Base-by-base conservation (phyloP, 768 basidiomycete species). In the Podaxis sp. region DNA sequence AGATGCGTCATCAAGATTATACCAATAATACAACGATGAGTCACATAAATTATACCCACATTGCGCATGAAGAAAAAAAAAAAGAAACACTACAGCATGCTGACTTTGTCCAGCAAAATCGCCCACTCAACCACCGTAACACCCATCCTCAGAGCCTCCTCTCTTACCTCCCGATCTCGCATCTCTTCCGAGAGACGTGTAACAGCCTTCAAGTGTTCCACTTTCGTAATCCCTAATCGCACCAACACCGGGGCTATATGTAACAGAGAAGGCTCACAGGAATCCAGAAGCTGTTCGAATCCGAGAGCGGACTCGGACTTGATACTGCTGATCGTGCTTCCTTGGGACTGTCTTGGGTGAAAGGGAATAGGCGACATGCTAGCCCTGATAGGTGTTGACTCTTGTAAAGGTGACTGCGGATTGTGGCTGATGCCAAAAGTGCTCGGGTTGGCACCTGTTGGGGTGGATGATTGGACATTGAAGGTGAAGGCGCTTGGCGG, bases 51-150 rank as follows among this genome's bases (percentile, higher is more conserved):
- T 49, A 53, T 57, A 8, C 26, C 51, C 28, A 51, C 19, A 56
- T 7, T 9, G 7, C n/a, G 40, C 8, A 15, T 15, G 53, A 12
- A n/a, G n/a, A 17, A 15, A 59, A 57, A 39, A 13, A 3, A n/a
- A 52, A 53, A 63, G 7, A 28, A 39, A 46, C 38, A 51, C 64
- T 60, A 75, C 48, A 77, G 52, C 2, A 63, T 75, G 65, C 82
- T 83, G 65, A 90, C 70, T 68, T 77, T 84, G 72, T 92, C 90
- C 63, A 92, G 72, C 67, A 92, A 76, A 68, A 91, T 88, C 22
- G 90, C 90, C 90, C 90, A 92, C 68, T 92, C 90, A 74, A 92
- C 77, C 7, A 89, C 79, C 0, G 88, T 90, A 56, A 92, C 77
- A 1, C 90, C 90, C 67, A 82, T 76, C 69, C 76, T 83, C 73